Base-by-base conservation (phyloP, 306 rosid genomes). In the Citrullus colocynthis region DNA sequence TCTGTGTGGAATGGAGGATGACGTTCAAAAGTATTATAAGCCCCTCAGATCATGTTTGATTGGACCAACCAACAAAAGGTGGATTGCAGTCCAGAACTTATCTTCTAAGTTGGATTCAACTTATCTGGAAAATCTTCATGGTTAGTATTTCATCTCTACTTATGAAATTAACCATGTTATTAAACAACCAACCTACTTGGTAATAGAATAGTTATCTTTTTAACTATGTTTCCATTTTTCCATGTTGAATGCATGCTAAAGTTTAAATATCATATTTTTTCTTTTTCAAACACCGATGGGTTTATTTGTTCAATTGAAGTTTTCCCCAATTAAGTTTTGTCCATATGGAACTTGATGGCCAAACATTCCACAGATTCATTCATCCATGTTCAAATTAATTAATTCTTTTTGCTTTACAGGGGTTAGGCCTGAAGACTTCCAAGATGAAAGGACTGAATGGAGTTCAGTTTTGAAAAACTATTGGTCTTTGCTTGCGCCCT, bases 31-130 rank as follows among this genome's bases (percentile, higher is more conserved):
- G 67, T 93, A 89, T 81, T 93, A 88, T 79, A 81, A 82, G 30
- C 94, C 91, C 77, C 97, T 93, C 49, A 79, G 86, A 74, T 86
- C 90, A 7, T 93, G 98, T 86, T 86, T 93, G 69, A 89, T 93
- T 85, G 93, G 94, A 84, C 85, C 90, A 75, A 78, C 77, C 75
- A 88, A 88, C 86, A 88, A 80, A 81, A 97, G 88, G 78, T 91
- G 98, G 98, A 83, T 81, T 80, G 88, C 98, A 78, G 86, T 91
- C 72, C 94, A 84, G 69, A 90, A 91, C 85, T 90, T 85, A 88
- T 88, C 93, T 39, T 77, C 84, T 78, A 82, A 78, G 78, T 83
- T 84, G 41, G 88, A 81, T 37, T 62, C 87, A 88, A 85, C 86
- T 87, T 67, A 85, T 36, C 48, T 84, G 42, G 89, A 90, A 85